These are phyloP conservation scores for Glarea lozoyensis DNA, from an alignment of 495 filamentous ascomycete species.

Conservation along the genomic window DNA sequence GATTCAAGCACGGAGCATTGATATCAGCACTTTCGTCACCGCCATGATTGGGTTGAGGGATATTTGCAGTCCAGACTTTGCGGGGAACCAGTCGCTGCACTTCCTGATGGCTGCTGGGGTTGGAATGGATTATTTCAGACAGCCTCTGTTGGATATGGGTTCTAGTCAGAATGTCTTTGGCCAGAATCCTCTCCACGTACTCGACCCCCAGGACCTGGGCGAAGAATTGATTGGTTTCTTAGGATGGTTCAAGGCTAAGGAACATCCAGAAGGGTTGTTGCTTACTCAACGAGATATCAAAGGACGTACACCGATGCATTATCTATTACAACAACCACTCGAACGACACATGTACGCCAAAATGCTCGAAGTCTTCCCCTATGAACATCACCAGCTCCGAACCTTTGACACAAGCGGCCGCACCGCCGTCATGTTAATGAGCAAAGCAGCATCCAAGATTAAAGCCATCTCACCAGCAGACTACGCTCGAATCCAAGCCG, in stretches of 20 bases:
- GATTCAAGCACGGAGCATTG: slow-evolving; percentile 12
- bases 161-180: slow-evolving; percentile 15
- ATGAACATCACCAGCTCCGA: slow-evolving; percentile 10
- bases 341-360: slow-evolving; percentile 11
- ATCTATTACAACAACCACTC: slow-evolving; percentile 13
- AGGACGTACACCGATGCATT: slow-evolving; percentile 15
- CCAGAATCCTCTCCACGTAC: slow-evolving; percentile 16
- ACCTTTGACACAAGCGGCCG: slow-evolving; percentile 10
- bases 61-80: slow-evolving; percentile 8
- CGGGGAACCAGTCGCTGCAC: slow-evolving; percentile 12
- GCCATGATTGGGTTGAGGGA: slow-evolving; percentile 8
- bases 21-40: slow-evolving; percentile 2
- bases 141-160: not conserved
- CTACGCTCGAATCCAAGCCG: slow-evolving; percentile 11
- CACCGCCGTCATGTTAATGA: slow-evolving; percentile 11
- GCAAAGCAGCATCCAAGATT: slow-evolving; percentile 8
- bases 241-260: slow-evolving; percentile 11
- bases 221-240: slow-evolving; percentile 12
- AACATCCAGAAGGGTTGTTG: slow-evolving; percentile 9
- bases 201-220: slow-evolving; percentile 12
- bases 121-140: slow-evolving; percentile 8
- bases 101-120: slow-evolving; percentile 17
- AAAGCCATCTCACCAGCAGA: slow-evolving; percentile 5
- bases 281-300: slow-evolving; percentile 15
- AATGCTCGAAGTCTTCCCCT: slow-evolving; percentile 9